Evolutionary conservation across 192 early-diverging fungal species (phyloP).

Genomic region (Coemansia sp.): DNA sequence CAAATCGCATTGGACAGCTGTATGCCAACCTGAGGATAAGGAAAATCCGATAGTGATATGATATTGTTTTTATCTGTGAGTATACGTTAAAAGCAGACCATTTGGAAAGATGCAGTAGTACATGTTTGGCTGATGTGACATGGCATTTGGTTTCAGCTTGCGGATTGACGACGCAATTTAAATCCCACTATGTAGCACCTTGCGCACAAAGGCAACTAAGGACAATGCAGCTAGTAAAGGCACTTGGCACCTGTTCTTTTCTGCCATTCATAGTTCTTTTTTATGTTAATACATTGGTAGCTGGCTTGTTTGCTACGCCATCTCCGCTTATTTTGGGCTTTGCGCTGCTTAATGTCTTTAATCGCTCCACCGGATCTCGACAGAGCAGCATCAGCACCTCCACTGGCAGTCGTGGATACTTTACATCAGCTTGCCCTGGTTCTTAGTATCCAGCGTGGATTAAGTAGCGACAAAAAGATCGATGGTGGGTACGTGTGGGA

Average conservation of each 20-base stretch:
- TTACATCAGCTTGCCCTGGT: background rate
- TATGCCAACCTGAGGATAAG: too few relatives aligned
- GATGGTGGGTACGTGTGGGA: background rate
- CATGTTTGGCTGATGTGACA: background rate
- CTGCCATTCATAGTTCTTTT: background rate
- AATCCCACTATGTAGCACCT: conserved; percentile 1
- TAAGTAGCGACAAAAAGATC: background rate
- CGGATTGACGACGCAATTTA: background rate
- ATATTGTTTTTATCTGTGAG: too few relatives aligned
- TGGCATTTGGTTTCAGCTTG: background rate
- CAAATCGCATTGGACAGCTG: too few relatives aligned
- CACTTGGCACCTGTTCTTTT: background rate
- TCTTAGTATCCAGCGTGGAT: background rate
- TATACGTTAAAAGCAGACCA: too few relatives aligned
- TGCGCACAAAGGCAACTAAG: background rate
- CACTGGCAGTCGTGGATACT: background rate
- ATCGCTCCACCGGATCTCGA: background rate
- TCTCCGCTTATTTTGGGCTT: background rate
- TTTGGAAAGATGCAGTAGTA: too few relatives aligned
- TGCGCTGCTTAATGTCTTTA: background rate
- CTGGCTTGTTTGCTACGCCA: too few relatives aligned
- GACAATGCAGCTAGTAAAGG: too few relatives aligned
- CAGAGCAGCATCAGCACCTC: background rate
- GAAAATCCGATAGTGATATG: too few relatives aligned
- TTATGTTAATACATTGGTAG: too few relatives aligned